Conservation (phyloP, 2,329 filamentous ascomycete species). For the Ophiostoma piceae region DNA sequence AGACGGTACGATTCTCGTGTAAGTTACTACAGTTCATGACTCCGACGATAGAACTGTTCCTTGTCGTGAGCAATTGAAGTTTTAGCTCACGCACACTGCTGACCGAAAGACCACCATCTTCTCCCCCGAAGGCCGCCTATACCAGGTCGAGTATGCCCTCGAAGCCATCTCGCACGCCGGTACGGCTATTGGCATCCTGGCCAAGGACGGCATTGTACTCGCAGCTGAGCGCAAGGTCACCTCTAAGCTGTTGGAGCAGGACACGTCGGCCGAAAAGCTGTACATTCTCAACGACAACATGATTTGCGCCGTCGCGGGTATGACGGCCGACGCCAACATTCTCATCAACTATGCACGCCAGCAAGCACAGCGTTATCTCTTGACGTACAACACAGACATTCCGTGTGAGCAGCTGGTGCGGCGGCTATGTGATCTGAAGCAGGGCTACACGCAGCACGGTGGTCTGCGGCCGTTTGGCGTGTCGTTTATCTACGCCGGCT, state of each 20-base stretch:
- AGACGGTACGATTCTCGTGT: slow-evolving; percentile 96
- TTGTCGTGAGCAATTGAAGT: background rate
- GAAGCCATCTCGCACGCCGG: slow-evolving; percentile 98
- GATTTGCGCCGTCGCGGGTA: slow-evolving; percentile 98
- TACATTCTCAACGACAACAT: slow-evolving; percentile 99
- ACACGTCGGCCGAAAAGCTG: slow-evolving; percentile 99
- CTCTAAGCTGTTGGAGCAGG: slow-evolving; percentile 97
- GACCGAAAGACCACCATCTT: slow-evolving; percentile 87
- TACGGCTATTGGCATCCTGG: slow-evolving; percentile 92
- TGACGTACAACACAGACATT: slow-evolving; percentile 99
- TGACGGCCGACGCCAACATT: slow-evolving; percentile 99
- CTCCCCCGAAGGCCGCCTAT: slow-evolving; percentile 95
- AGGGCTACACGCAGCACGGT: slow-evolving; percentile 98
- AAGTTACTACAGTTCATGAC: slow-evolving; percentile 37
- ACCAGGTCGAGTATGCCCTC: slow-evolving; percentile 98
- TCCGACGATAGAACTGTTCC: background rate
- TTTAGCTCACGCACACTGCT: slow-evolving; percentile 1
- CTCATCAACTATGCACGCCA: slow-evolving; percentile 99
- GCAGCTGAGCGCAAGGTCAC: slow-evolving; percentile 98
- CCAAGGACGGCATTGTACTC: slow-evolving; percentile 96
- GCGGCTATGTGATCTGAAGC: slow-evolving; percentile 93
- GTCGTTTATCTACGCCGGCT: slow-evolving; percentile 98
- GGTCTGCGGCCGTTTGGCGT: slow-evolving; percentile 97
- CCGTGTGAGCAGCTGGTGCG: slow-evolving; percentile 98
- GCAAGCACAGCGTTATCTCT: slow-evolving; percentile 92